phyloP scores from a whole-genome alignment of 2,329 filamentous ascomycete species.

The Colletotrichum echinochloae region DNA sequence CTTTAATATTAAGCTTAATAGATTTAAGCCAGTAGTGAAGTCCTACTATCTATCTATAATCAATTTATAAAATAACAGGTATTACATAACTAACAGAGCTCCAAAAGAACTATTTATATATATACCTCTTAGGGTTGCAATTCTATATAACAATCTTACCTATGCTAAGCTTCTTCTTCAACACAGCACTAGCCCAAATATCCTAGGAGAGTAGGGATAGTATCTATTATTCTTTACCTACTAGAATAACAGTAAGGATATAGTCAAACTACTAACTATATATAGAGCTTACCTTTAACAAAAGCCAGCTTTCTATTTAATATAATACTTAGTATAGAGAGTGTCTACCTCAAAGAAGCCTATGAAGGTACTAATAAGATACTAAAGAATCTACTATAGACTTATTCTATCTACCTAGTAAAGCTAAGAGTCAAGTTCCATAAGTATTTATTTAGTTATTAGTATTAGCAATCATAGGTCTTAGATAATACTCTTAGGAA shows the following conservation, averaged over 20 bases:
- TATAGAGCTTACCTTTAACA: slow-evolving; percentile 10
- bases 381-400: background rate
- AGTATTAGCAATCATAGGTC: background rate
- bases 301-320: background rate
- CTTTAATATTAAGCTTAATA: background rate
- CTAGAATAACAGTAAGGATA: slow-evolving; percentile 10
- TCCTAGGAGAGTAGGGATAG: slow-evolving; percentile 5
- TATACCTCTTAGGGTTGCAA: background rate
- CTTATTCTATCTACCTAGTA: background rate
- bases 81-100: background rate
- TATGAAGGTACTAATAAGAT: too few relatives aligned
- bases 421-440: background rate
- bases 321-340: background rate
- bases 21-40: slow-evolving; percentile 7
- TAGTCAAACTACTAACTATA: slow-evolving; percentile 3
- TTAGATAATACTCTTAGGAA: too few relatives aligned
- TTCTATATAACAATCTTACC: slow-evolving; percentile 16
- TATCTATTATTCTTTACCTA: slow-evolving; percentile 8
- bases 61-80: background rate
- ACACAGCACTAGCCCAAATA: slow-evolving; percentile 3
- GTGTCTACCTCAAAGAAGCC: too few relatives aligned
- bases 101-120: slow-evolving; percentile 1
- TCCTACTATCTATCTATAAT: slow-evolving; percentile 4
- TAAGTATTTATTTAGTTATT: background rate
- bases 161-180: slow-evolving; percentile 10